Evolutionary conservation across 2,329 filamentous ascomycete genomes (phyloP).

Genomic region (Phialemoniopsis sp.): DNA sequence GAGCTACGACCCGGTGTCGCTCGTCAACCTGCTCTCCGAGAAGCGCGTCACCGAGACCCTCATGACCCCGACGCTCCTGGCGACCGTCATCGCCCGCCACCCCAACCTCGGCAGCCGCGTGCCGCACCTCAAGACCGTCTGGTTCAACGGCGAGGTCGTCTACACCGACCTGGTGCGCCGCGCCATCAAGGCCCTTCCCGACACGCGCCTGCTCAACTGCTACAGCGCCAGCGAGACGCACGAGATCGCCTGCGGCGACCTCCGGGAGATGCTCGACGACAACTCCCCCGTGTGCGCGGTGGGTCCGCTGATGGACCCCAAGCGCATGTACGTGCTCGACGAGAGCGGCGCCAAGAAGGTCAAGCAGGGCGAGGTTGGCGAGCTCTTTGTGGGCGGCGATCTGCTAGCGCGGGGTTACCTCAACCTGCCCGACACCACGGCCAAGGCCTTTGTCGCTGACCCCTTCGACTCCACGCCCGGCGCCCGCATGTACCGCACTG

Average conservation of each 20-base stretch:
- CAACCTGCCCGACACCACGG: conserved; percentile 74
- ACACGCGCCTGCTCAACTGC: conserved; percentile 68
- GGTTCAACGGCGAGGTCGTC: conserved; percentile 81
- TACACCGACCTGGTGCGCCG: conserved; percentile 71
- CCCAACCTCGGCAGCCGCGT: conserved; percentile 59
- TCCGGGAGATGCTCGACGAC: conserved; percentile 60
- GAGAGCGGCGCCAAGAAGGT: conserved; percentile 43
- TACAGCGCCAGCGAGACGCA: conserved; percentile 83
- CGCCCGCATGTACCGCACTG: conserved; percentile 70
- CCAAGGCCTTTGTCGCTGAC: conserved; percentile 65
- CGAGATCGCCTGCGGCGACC: conserved; percentile 74
- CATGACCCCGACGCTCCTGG: conserved; percentile 77
- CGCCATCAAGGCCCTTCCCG: conserved; percentile 63
- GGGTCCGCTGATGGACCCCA: conserved; percentile 63
- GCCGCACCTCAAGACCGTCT: conserved; percentile 64
- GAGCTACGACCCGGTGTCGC: conserved; percentile 72
- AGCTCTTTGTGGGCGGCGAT: conserved; percentile 72
- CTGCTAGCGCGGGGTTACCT: conserved; percentile 74
- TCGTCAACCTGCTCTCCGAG: conserved; percentile 65
- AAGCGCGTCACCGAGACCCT: conserved; percentile 73
- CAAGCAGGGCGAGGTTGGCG: conserved; percentile 61
- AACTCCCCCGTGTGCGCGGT: conserved; percentile 68
- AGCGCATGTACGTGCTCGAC: conserved; percentile 69
- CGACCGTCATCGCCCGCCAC: conserved; percentile 68
- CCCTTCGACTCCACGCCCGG: conserved; percentile 56